phyloP scores from a whole-genome alignment of 495 filamentous ascomycete species.

The Hyaloscypha bicolor region DNA sequence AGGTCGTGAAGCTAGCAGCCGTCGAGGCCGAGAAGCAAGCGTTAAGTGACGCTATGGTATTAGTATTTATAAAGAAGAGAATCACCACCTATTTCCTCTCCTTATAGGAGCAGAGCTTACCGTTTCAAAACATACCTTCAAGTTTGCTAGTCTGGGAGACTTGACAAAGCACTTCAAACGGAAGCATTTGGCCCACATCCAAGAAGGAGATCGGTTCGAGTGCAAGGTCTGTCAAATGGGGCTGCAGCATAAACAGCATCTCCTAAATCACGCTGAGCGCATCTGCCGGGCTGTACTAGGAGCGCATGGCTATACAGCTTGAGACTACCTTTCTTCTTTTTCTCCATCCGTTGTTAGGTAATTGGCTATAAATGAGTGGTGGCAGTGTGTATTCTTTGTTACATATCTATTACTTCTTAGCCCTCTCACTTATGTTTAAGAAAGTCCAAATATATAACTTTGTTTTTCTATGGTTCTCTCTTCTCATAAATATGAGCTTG shows the following conservation, averaged over 20 bases:
- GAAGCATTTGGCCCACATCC: constrained; percentile 40
- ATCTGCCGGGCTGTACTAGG: constrained; percentile 1
- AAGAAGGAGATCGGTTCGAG: constrained; percentile 27
- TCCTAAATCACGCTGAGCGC: constrained; percentile 12
- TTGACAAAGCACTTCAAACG: constrained; percentile 47
- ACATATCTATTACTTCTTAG: too few relatives aligned
- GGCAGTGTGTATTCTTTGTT: too few relatives aligned
- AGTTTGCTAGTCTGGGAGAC: constrained; percentile 38
- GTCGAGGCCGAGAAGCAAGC: constrained; percentile 34
- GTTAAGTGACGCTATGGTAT: constrained; percentile 1
- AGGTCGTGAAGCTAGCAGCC: constrained; percentile 19
- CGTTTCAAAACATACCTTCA: constrained; percentile 34
- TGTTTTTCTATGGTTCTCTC: too few relatives aligned
- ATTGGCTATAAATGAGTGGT: too few relatives aligned
- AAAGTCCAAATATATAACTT: too few relatives aligned
- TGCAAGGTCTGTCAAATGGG: constrained; percentile 30
- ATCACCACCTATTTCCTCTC: constrained; percentile 44
- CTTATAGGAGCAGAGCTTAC: constrained; percentile 38
- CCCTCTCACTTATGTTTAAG: too few relatives aligned
- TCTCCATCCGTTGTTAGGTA: too few relatives aligned
- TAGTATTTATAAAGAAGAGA: constrained; percentile 37
- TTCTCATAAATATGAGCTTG: too few relatives aligned
- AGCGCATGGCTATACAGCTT: neutral
- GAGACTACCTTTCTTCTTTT: too few relatives aligned
- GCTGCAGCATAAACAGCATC: constrained; percentile 33